Conservation (phyloP, 768 basidiomycete genomes). For the Cyathus striatus region DNA sequence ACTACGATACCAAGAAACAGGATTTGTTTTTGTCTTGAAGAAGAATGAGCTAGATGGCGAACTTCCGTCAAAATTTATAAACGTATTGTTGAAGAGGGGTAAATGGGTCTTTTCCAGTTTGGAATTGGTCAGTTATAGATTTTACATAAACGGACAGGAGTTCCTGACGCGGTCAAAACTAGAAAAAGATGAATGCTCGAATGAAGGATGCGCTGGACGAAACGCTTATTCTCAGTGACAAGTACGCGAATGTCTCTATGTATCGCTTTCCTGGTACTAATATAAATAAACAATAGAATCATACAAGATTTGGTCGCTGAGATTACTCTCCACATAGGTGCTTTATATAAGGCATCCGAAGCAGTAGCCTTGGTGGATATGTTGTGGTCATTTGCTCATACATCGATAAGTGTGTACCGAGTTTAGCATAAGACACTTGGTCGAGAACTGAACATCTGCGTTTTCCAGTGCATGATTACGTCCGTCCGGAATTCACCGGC, state of each 20-base stretch:
- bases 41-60: slow-evolving; percentile 61
- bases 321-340: slow-evolving; percentile 68
- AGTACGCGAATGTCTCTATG: slow-evolving; percentile 29
- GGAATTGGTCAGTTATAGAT: slow-evolving; percentile 58
- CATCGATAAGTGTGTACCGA: slow-evolving; percentile 75
- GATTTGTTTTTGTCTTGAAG: slow-evolving; percentile 70
- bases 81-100: slow-evolving; percentile 59
- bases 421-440: too few species aligned
- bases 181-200: slow-evolving; percentile 87
- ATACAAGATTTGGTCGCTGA: slow-evolving; percentile 72
- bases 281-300: slow-evolving; percentile 43
- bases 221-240: slow-evolving; percentile 79
- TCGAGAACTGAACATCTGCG: not conserved
- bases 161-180: too few species aligned
- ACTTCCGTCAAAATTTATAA: slow-evolving; percentile 69
- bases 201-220: slow-evolving; percentile 93
- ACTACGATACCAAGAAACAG: slow-evolving; percentile 65
- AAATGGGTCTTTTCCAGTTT: slow-evolving; percentile 75
- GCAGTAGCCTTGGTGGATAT: slow-evolving; percentile 89
- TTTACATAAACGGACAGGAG: too few species aligned
- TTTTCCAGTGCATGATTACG: slow-evolving; percentile 17
- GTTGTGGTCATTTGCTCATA: slow-evolving; percentile 83
- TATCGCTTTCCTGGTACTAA: not conserved
- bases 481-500: slow-evolving; percentile 88
- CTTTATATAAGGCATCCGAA: slow-evolving; percentile 87